Base-by-base conservation (phyloP, 805 yeast species). In the Myxozyma udenii region DNA sequence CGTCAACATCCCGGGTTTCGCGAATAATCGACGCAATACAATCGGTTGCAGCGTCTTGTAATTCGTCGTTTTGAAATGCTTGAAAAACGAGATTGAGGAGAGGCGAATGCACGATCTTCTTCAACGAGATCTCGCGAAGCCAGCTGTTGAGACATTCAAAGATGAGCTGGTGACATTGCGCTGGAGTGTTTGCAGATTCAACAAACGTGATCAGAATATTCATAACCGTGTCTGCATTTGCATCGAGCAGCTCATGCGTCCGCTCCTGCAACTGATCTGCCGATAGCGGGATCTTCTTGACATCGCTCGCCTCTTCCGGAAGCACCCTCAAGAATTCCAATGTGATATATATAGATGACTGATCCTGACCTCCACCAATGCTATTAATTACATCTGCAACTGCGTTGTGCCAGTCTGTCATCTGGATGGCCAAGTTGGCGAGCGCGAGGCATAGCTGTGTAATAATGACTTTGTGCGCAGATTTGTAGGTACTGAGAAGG, bases 251-350 rank as follows among this genome's bases (percentile, higher is more conserved):
- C 52, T 78, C 79, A 41, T 74, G 71, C 1, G 85, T 80, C 64
- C 96, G 78, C 1, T 66, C 58, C 48, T 78, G 75, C 63, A 84
- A 85, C 65, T 91, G 96, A 42, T 85, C 90, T 65, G 86, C 93
- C 3, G 88, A 80, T 57, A 91, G 73, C 16, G 90, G 84, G 1
- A 93, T 80, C 52, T 81, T 81, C 60, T 84, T 85, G 45, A 83
- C 80, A 61, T 85, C 95, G 40, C 83, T 70, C 40, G 89, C 76
- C 69, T 93, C 98, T 67, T 93, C 98, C 1, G 99, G 98, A 50
- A 93, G 71, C 46, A 93, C 83, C 65, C 82, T 83, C 57, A 93
- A 76, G 63, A 91, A 89, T 64, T 87, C 95, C 50, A 95, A 72
- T 39, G 91, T 66, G 44, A 79, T 67, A 48, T 67, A 70, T 61